Evolutionary conservation across 1,284 basidiomycete species (phyloP), one percentile per base, ranked within the genome.

Genomic region (Boletus subluridellus): DNA sequence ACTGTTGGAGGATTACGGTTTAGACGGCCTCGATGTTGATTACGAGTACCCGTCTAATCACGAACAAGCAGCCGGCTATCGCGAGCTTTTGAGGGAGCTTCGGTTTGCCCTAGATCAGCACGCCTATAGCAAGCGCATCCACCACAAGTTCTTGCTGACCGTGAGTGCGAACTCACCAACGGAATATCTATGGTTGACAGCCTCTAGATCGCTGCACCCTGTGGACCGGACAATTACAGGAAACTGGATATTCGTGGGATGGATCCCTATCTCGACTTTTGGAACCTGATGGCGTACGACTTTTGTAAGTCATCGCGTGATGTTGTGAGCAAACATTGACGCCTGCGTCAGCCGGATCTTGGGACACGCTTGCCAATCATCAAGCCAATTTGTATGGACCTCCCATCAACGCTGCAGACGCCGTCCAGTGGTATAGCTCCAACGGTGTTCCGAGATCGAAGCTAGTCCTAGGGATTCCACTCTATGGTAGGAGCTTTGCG

Each of bases 211-310:
- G 94, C 94, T 45, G 93, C 93, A 1, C 95, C 96, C 1, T 96
- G 94, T 73, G 96, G 96, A n/a, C 81, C 87, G 7, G 83, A 90
- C 60, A 86, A 97, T 67, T 94, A 94, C 75, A 78, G 87, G 70
- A 87, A 87, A 62, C 79, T 98, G 7, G 80, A 86, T 57, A 80
- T 94, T 41, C 75, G 72, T 26, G 92, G 91, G 61, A 98, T 99
- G 95, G 90, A 96, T 71, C 80, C 80, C 60, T 84, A 79, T 60
- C 85, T 99, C 30, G 92, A 95, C 67, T 95, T 97, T 71, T 98
- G 95, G 95, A 98, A 98, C 73, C 77, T 99, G 73, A 99, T 99
- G 97, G 86, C 92, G 1, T 91, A 92, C 62, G 89, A 92, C 69
- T 92, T 88, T 66, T 82, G 89, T 89, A 61, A 62, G 85, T 74